Evolutionary conservation across 2,329 filamentous ascomycete genomes (phyloP), one percentile per base, ranked within the genome.

Genomic region (Parastagonospora avenae): DNA sequence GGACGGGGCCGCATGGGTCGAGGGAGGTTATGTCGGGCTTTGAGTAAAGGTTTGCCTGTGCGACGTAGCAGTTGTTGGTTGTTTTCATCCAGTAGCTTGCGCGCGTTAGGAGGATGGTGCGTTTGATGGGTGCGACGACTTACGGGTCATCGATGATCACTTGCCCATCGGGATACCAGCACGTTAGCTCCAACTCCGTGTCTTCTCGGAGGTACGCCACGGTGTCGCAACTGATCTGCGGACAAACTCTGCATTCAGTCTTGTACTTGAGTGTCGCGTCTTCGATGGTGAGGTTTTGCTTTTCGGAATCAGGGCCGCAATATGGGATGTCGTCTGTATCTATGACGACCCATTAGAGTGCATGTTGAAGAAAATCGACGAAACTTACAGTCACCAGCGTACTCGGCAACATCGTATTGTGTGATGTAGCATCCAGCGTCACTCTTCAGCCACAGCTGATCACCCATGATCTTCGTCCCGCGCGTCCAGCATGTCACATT

Each of bases 11-110:
- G 50, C 66, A 70, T 29, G 57, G 51, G 37, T 69, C 63, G 9
- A 71, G 63, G 41, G 60, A 55, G 5, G 54, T 55, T 9, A 57
- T 57, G 36, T 69, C 56, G 5, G 66, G 66, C 11, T 59, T 60
- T 8, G 52, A 56, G 43, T 65, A 63, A 4, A 71, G 52, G 8
- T 55, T 55, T 14, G 63, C 68, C 27, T 57, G 48, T 1, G 65
- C 59, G 19, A 71, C 64, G 46, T 69, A 71, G 54, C 66, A 71
- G 43, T 69, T 68, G 47, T 67, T 64, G 16, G 63, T 66, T 24
- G 67, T 71, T 32, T 69, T 71, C 12, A 64, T 16, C 62, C 62
- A 66, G 46, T 63, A 64, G 5, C 64, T 69, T 19, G 11, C 4
- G 30, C 28, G 15, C 33, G 10, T 43, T 28, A 39, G 37, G 5